Base-by-base conservation (phyloP, 2,329 filamentous ascomycete genomes). In the Blastomyces emzantsi region DNA sequence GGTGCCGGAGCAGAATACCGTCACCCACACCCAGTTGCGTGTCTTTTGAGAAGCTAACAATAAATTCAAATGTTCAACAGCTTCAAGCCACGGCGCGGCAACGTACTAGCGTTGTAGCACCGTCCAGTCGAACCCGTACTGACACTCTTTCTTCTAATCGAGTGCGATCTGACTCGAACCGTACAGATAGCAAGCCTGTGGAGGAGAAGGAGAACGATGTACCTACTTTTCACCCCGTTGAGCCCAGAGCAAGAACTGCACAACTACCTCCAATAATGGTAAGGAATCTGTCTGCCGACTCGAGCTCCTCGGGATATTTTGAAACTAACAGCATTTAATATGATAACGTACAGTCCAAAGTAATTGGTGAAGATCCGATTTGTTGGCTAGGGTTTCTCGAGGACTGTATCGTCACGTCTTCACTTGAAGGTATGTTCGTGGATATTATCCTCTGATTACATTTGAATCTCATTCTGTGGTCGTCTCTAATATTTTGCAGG, bases 301-400 rank as follows among this genome's bases (percentile, higher is more conserved):
- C 15, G 6, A 25, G 47, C n/a, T 41, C 22, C 56, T 47, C 33
- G 49, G n/a, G 9, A 54, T 45, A 9, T 5, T n/a, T 30, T 17
- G 49, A 19, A 15, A 52, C 41, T 30, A 33, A 64, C 28, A 60
- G 64, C n/a, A 65, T 60, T n/a, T 54, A 60, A 43, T n/a, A 30
- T 45, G 59, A 62, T 51, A 28, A 51, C 8, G n/a, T 65, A 66
- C 70, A 92, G 90, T 85, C 89, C 58, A 97, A 96, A 75, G 80
- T 84, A 15, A 86, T 96, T 45, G 92, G 96, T 74, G 85, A 87
- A 65, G 91, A 97, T 75, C 92, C 92, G 62, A 81, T 96, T 56
- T 90, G 86, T 74, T 96, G 92, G 88, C 77, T 99, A 49, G 90
- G 87, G n/a, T 99, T 99, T 71, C 92, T 93, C 62, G 89, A 97